These are phyloP conservation scores for Pisolithus marmoratus DNA, from an alignment of 768 basidiomycete species.

Conservation along the genomic window DNA sequence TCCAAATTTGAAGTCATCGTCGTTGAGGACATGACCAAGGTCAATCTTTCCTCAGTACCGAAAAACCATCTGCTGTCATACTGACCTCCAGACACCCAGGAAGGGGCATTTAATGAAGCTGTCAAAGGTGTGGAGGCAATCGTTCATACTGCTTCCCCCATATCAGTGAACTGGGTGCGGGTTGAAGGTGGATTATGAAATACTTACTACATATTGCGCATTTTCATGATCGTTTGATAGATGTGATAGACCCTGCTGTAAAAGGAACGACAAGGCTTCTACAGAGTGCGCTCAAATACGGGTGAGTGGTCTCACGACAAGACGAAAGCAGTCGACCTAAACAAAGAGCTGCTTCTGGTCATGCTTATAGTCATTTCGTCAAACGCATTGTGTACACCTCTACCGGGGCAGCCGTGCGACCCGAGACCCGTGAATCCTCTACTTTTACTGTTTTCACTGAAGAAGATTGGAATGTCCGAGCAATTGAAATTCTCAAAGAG, in stretches of 20 bases:
- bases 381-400: constrained; percentile 63
- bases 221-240: constrained; percentile 22
- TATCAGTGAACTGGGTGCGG: constrained; percentile 21
- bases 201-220: too few relatives aligned
- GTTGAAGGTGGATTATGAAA: too few relatives aligned
- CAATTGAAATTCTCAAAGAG: constrained; percentile 32
- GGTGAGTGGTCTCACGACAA: constrained; percentile 25
- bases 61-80: neutral
- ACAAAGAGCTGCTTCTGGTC: neutral
- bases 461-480: constrained; percentile 54
- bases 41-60: constrained; percentile 17
- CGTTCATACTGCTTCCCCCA: constrained; percentile 63
- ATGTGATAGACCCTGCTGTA: constrained; percentile 66
- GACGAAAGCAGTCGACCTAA: neutral
- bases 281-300: constrained; percentile 48
- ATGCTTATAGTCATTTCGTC: constrained; percentile 17
- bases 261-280: constrained; percentile 63
- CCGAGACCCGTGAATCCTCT: constrained; percentile 11
- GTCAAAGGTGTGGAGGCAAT: constrained; percentile 73
- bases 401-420: constrained; percentile 47
- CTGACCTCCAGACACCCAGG: constrained; percentile 26
- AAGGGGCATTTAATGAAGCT: constrained; percentile 72
- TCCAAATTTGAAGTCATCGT: constrained; percentile 58
- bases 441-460: constrained; percentile 35
- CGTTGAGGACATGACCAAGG: constrained; percentile 63